Base-by-base conservation (phyloP, 441 rosid species). In the Bruguiera hainesii region DNA sequence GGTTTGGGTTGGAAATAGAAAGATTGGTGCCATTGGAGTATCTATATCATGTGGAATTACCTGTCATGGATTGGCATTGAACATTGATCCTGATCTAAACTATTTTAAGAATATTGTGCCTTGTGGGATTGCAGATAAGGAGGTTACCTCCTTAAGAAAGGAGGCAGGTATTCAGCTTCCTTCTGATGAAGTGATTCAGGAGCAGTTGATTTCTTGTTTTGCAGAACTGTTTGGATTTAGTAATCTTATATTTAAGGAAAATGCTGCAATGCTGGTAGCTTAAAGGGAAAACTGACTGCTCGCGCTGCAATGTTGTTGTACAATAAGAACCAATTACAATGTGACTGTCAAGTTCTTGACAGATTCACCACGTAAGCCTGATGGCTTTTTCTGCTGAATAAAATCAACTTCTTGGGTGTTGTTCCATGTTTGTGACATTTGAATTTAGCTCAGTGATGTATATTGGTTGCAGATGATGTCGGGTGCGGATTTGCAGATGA, bases 11-110 rank as follows among this genome's bases (percentile, higher is more conserved):
- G 93, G 84, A 63, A 88, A 92, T 25, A 83, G 89, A 76, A 92
- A 95, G 82, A 86, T 92, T 7, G 96, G 98, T 70, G 98, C 99
- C 56, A 87, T 92, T 56, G 99, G 98, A 53, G 91, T 87, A 69
- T 79, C 87, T 64, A 87, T 95, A 69, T 84, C 94, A 2, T 71
- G 78, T 53, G 96, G 98, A 71, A 79, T 92, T 66, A 82, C 99
- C 69, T 86, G 88, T 66, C 99, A 90, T 72, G 98, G 98, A 60
- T 62, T 95, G 84, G 96, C 98, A 10, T 90, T 87, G 66, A 92
- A 95, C 65, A 77, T 84, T 67, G 89, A 89, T 78, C 95, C 96
- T 25, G 95, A 90, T 76, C 60, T 95, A 77, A 83, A 82, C 66
- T 90, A 86, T 75, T 95, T 92, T 73, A 87, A 92, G 80, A 87